Evolutionary conservation across 345 rosid species (phyloP).

Genomic region (Populus simonii): DNA sequence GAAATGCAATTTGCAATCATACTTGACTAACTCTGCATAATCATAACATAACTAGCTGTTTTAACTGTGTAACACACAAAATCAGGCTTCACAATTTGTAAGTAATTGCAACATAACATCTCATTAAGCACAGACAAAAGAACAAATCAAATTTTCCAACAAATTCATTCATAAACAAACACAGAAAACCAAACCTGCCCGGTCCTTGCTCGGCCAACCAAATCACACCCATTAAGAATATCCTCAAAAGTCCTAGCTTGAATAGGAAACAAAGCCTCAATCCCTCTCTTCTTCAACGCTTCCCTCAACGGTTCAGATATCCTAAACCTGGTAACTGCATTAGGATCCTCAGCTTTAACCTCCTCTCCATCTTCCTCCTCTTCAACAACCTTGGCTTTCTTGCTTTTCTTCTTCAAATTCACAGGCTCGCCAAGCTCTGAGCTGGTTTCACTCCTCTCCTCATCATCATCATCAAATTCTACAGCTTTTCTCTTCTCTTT

Average conservation of each 20-base stretch:
- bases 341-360: slow-evolving; percentile 52
- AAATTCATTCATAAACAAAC: not conserved
- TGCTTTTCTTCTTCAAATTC: slow-evolving; percentile 43
- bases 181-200: slow-evolving; percentile 59
- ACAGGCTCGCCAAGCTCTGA: slow-evolving; percentile 64
- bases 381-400: slow-evolving; percentile 35
- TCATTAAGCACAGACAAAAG: not conserved
- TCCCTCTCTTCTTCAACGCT: slow-evolving; percentile 69
- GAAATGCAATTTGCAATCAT: not conserved
- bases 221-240: slow-evolving; percentile 71
- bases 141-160: not conserved
- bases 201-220: slow-evolving; percentile 95
- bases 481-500: slow-evolving; percentile 51
- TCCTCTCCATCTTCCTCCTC: slow-evolving; percentile 41
- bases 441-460: slow-evolving; percentile 59
- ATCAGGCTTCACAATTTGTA: not conserved
- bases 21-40: not conserved
- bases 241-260: slow-evolving; percentile 79
- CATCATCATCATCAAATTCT: slow-evolving; percentile 43
- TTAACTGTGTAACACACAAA: not conserved
- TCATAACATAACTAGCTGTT: not conserved
- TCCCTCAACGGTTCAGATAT: slow-evolving; percentile 61
- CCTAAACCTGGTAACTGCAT: slow-evolving; percentile 63
- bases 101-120: not conserved
- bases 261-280: slow-evolving; percentile 80